Conservation (phyloP, 2,329 filamentous ascomycete species). For the Monilinia polystroma region DNA sequence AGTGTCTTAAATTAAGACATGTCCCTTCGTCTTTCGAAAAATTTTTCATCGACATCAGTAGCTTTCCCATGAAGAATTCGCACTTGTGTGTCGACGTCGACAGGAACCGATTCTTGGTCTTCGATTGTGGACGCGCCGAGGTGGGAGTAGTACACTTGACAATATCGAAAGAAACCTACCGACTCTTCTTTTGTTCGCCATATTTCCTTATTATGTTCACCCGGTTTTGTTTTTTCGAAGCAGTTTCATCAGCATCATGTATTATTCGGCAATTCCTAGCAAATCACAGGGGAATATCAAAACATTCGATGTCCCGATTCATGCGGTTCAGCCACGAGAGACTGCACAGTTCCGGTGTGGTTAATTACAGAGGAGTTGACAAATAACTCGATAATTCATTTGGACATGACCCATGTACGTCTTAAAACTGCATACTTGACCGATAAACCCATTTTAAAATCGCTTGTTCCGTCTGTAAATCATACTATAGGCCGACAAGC, state of each 20-base stretch:
- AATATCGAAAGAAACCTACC: background rate
- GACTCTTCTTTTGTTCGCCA: background rate
- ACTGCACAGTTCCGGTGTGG: background rate
- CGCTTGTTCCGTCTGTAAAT: background rate
- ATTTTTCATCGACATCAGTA: background rate
- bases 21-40: background rate
- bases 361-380: background rate
- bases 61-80: background rate
- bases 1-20: too few species aligned
- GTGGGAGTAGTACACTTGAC: too few species aligned
- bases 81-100: too few species aligned
- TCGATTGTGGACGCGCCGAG: too few species aligned
- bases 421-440: conserved; percentile 19
- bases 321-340: background rate
- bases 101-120: too few species aligned
- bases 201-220: background rate
- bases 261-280: background rate
- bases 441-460: conserved; percentile 6
- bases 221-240: background rate
- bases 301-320: background rate
- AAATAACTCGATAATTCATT: conserved; percentile 1
- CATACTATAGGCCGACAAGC: background rate
- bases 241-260: background rate
- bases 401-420: conserved; percentile 20
- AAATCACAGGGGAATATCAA: background rate